Conservation (phyloP, 129 eudicot genomes). For the Helianthus annuus region HanXRQr2.0-SUNRISE NC_035442.2:128759625-128760124, state of each 20-base stretch:
- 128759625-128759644: constrained; percentile 1
- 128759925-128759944: background rate
- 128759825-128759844: too few relatives aligned
- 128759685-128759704: constrained; percentile 40
- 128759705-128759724: background rate
- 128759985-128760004: constrained; percentile 4
- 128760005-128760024: too few relatives aligned
- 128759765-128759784: constrained; percentile 44
- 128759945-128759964: constrained; percentile 2
- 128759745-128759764: constrained; percentile 43
- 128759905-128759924: background rate
- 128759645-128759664: constrained; percentile 39
- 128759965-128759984: too few relatives aligned
- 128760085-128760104: too few relatives aligned
- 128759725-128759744: constrained; percentile 33
- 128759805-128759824: too few relatives aligned
- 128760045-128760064: too few relatives aligned
- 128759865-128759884: constrained; percentile 27
- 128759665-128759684: constrained; percentile 41
- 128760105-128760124: background rate
- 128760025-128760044: too few relatives aligned
- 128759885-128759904: constrained; percentile 16
- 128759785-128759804: constrained; percentile 36
- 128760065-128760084: too few relatives aligned
- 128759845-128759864: constrained; percentile 27